phyloP scores from a whole-genome alignment of 371 early-diverging fungal genomes.

The Funneliformis caledonium region DNA sequence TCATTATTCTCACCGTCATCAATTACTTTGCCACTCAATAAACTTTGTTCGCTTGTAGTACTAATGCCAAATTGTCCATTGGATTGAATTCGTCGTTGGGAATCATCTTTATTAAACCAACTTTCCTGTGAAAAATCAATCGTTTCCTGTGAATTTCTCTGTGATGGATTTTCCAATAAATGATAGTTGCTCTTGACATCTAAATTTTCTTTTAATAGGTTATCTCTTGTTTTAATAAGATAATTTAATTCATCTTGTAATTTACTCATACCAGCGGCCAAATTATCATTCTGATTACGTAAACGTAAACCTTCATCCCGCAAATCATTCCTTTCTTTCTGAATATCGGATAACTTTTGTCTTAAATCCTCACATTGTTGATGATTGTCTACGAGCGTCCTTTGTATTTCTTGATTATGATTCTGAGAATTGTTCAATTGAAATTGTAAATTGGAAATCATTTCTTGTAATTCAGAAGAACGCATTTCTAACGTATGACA shows the following conservation, averaged over 20 bases:
- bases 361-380: background rate
- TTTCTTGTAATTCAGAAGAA: slow-evolving; percentile 6
- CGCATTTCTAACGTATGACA: slow-evolving; percentile 29
- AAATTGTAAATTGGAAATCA: background rate
- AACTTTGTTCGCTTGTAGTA: background rate
- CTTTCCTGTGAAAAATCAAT: too few species aligned
- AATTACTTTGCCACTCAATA: background rate
- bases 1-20: background rate
- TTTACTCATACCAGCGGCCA: background rate
- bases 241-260: slow-evolving; percentile 25
- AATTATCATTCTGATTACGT: background rate
- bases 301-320: background rate
- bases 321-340: slow-evolving; percentile 5
- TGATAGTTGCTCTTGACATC: background rate
- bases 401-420: background rate
- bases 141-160: background rate
- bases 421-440: slow-evolving; percentile 4
- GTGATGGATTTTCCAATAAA: background rate
- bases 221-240: background rate
- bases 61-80: background rate
- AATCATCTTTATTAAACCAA: background rate
- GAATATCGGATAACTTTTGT: background rate
- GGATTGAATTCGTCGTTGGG: background rate
- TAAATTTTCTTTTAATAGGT: background rate
- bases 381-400: background rate